These are phyloP conservation scores for Ceratobasidium sp. DNA, from an alignment of 1,284 basidiomycete species.

Conservation along the genomic window DNA sequence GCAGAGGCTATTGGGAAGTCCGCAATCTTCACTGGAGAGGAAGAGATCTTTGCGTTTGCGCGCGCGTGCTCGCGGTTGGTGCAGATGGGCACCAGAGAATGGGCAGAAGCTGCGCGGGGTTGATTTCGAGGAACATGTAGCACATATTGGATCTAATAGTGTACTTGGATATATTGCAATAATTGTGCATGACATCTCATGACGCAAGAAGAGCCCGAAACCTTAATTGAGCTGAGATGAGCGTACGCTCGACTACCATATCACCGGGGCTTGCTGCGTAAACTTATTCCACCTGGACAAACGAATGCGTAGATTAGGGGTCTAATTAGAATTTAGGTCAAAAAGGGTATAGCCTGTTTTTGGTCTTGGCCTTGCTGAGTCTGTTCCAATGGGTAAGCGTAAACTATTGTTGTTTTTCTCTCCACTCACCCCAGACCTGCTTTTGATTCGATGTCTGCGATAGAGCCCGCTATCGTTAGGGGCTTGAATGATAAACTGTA, in stretches of 20 bases:
- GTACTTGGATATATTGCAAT: background rate
- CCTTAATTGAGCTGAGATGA: constrained; percentile 16
- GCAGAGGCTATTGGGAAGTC: constrained; percentile 76
- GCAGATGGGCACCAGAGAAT: constrained; percentile 80
- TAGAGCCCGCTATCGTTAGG: constrained; percentile 45
- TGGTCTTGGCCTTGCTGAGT: background rate
- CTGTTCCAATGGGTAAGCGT: constrained; percentile 24
- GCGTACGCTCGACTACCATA: background rate
- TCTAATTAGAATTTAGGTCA: constrained; percentile 9
- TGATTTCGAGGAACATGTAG: background rate
- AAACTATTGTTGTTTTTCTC: background rate
- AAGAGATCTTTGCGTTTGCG: constrained; percentile 94
- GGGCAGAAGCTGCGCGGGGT: constrained; percentile 30
- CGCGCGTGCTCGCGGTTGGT: constrained; percentile 88
- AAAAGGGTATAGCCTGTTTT: constrained; percentile 19
- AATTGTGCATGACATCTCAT: constrained; percentile 18
- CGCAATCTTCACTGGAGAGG: constrained; percentile 90
- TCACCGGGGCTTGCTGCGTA: background rate
- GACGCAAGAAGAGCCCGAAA: constrained; percentile 11
- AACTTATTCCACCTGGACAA: background rate
- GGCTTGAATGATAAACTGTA: constrained; percentile 88
- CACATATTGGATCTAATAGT: background rate
- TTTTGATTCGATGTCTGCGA: constrained; percentile 24
- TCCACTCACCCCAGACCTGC: background rate
- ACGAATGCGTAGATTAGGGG: background rate